Base-by-base conservation (phyloP, 805 yeast species). In the Yarrowia deformans region DNA sequence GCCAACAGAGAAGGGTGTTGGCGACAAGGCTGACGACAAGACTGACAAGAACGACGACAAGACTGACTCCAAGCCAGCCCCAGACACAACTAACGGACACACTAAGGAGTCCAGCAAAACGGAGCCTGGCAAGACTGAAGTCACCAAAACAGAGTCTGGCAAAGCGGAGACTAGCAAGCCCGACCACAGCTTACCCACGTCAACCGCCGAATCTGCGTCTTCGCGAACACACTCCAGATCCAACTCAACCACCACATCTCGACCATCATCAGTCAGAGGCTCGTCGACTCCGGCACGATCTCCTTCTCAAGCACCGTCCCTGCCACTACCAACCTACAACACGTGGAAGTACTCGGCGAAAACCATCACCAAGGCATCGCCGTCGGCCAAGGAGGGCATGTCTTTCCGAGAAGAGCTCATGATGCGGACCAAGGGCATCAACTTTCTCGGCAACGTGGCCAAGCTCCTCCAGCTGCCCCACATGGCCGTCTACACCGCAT, bases 401-500 rank as follows among this genome's bases (percentile, higher is more conserved):
- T 45, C 77, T 1, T 78, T 74, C 43, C 73, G 75, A 2, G 81
- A 79, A 5, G 88, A 86, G 75, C 73, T 80, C 32, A 73, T 75
- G 34, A 77, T 77, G 72, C 78, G 87, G 55, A 77, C 82, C 56
- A 85, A 84, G 71, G 88, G 87, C 10, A 81, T 81, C 9, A 77
- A 79, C 32, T 85, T 83, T 72, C 76, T 85, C 50, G 80, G 81
- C 12, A 79, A 78, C 52, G 81, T 84, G 67, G 82, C 85, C 52
- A 71, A 78, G 39, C 80, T 79, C 69, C 76, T 85, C 52, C 78
- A 82, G 64, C 74, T 85, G 37, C 85, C 88, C 2, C 77, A 83
- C 56, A 79, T 82, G 43, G 83, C 86, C 19, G 79, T 84, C 0
- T 77, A 83, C 72, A 80, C 86, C 0, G 88, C 88, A 0, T 75